Conservation (phyloP, 768 basidiomycete species). For the Suillus decipiens region DNA sequence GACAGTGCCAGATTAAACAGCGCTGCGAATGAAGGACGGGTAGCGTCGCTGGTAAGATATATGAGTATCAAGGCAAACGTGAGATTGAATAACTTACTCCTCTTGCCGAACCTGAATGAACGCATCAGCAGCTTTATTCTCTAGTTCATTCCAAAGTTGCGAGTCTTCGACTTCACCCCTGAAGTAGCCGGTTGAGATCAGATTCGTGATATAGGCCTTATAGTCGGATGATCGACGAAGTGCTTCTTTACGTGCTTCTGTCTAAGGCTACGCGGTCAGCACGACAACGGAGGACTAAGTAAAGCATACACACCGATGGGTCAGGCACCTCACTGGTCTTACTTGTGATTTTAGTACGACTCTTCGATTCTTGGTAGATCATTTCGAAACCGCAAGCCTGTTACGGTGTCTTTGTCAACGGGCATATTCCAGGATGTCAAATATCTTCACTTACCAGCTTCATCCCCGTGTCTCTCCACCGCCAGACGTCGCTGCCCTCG, state of each 20-base stretch:
- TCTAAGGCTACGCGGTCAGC: slow-evolving; percentile 36
- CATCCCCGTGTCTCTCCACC: slow-evolving; percentile 87
- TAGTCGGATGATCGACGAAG: slow-evolving; percentile 71
- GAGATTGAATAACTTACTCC: slow-evolving; percentile 54
- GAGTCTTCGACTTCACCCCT: slow-evolving; percentile 78
- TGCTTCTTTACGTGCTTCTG: slow-evolving; percentile 66
- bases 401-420: not conserved
- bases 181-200: slow-evolving; percentile 74
- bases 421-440: not conserved
- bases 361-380: slow-evolving; percentile 84
- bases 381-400: slow-evolving; percentile 97
- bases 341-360: slow-evolving; percentile 44
- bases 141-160: slow-evolving; percentile 69
- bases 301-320: slow-evolving; percentile 47
- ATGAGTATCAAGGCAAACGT: not conserved
- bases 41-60: slow-evolving; percentile 45
- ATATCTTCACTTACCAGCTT: slow-evolving; percentile 66
- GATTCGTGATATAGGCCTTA: slow-evolving; percentile 64
- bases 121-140: slow-evolving; percentile 64
- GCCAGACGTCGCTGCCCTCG: slow-evolving; percentile 68
- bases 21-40: slow-evolving; percentile 74
- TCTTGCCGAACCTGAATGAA: slow-evolving; percentile 64
- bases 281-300: not conserved
- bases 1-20: slow-evolving; percentile 67
- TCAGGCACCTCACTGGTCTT: slow-evolving; percentile 37